phyloP scores from a whole-genome alignment of 495 filamentous ascomycete species.

The Lophium mytilinum region DNA sequence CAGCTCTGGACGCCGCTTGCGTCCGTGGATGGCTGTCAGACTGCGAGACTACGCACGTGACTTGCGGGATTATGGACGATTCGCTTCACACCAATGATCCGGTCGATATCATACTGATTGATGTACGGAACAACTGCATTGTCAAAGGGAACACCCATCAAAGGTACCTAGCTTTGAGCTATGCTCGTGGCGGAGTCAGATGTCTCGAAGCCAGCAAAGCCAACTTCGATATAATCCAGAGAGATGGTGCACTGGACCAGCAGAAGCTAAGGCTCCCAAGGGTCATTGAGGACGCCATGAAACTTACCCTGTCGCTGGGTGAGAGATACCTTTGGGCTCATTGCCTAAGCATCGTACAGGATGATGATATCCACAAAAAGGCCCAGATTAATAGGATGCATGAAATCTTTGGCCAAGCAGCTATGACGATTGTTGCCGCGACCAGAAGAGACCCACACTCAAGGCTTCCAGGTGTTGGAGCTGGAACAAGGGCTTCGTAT shows the following conservation, averaged over 20 bases:
- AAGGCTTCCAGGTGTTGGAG: neutral
- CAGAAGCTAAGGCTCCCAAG: neutral
- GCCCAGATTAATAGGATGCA: neutral
- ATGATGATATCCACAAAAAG: neutral
- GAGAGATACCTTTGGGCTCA: conserved; percentile 7
- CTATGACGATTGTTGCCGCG: neutral
- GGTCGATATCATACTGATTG: conserved; percentile 2
- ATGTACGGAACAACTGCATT: conserved; percentile 5
- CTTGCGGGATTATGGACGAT: neutral
- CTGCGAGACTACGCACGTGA: conserved; percentile 1
- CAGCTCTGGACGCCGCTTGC: neutral
- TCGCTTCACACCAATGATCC: neutral
- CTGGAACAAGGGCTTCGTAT: neutral
- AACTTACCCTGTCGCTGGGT: neutral
- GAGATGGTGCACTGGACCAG: neutral
- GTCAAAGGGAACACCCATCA: neutral
- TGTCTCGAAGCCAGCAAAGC: neutral
- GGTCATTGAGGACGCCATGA: conserved; percentile 6
- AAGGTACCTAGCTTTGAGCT: conserved; percentile 2
- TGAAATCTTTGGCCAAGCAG: neutral
- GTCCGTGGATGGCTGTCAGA: neutral
- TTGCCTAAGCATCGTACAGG: neutral
- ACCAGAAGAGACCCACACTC: neutral
- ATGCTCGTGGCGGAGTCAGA: neutral
- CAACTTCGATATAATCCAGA: neutral